phyloP scores from a whole-genome alignment of 768 basidiomycete species.

The Nevesoporus exiguus region DNA sequence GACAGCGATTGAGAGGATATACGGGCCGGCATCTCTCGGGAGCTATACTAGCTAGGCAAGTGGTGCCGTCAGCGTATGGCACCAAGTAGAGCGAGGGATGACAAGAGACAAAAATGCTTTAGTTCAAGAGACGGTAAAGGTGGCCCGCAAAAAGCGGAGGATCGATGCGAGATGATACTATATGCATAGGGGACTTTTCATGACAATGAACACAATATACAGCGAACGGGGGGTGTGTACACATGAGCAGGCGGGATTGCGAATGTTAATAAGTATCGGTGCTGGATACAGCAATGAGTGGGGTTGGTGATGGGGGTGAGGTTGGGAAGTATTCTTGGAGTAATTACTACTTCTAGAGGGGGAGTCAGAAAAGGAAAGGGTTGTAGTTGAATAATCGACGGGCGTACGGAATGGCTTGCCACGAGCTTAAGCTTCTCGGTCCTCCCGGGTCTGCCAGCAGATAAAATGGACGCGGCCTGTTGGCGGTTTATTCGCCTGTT shows the following conservation, averaged over 20 bases:
- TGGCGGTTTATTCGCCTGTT: too few species aligned
- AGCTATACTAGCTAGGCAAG: neutral
- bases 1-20: too few species aligned
- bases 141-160: neutral
- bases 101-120: neutral
- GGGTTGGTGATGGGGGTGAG: neutral
- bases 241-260: neutral
- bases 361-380: too few species aligned
- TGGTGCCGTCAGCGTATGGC: constrained; percentile 12
- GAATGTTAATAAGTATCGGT: constrained; percentile 2
- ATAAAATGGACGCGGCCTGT: constrained; percentile 29
- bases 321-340: too few species aligned
- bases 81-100: neutral
- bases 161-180: too few species aligned
- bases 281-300: too few species aligned
- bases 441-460: constrained; percentile 3
- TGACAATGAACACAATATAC: neutral
- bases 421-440: too few species aligned
- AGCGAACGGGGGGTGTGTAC: neutral
- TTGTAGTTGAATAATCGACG: constrained; percentile 1
- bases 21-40: constrained; percentile 7
- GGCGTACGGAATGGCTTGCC: neutral
- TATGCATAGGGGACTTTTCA: constrained; percentile 1
- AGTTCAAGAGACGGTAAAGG: neutral
- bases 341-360: too few species aligned